phyloP scores from a whole-genome alignment of 768 basidiomycete species.

The Trametes cinnabarina region DNA sequence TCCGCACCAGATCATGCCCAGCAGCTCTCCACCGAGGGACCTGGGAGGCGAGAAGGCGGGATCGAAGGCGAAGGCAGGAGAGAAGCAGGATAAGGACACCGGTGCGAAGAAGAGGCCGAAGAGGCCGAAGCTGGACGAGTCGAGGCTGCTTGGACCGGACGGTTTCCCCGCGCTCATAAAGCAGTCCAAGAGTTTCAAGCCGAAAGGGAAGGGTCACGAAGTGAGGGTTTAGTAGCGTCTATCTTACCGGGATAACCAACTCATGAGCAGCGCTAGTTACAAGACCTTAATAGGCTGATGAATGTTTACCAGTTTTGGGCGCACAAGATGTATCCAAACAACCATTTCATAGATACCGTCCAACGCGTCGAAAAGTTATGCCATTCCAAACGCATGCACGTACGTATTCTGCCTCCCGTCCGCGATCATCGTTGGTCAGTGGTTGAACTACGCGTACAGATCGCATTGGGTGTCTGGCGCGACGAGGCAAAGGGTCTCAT shows the following conservation, averaged over 20 bases:
- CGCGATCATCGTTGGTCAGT: too few relatives aligned
- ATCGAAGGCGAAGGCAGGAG: slow-evolving; percentile 40
- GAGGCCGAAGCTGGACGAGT: slow-evolving; percentile 69
- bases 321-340: slow-evolving; percentile 88
- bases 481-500: slow-evolving; percentile 58
- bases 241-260: not conserved
- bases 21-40: slow-evolving; percentile 48
- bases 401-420: slow-evolving; percentile 36
- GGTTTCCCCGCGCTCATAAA: slow-evolving; percentile 83
- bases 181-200: slow-evolving; percentile 72
- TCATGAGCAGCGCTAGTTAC: slow-evolving; percentile 43
- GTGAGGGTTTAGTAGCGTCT: slow-evolving; percentile 45
- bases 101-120: slow-evolving; percentile 47
- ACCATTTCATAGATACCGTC: slow-evolving; percentile 84
- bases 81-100: slow-evolving; percentile 22
- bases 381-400: slow-evolving; percentile 82
- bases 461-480: slow-evolving; percentile 71
- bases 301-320: slow-evolving; percentile 93
- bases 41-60: slow-evolving; percentile 26
- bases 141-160: slow-evolving; percentile 61
- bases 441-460: slow-evolving; percentile 38
- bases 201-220: slow-evolving; percentile 91
- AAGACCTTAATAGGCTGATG: slow-evolving; percentile 78
- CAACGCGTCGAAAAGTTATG: slow-evolving; percentile 85
- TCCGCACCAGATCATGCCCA: slow-evolving; percentile 46